phyloP scores from a whole-genome alignment of 2,329 filamentous ascomycete genomes.

The Cladosporium sp. region DNA sequence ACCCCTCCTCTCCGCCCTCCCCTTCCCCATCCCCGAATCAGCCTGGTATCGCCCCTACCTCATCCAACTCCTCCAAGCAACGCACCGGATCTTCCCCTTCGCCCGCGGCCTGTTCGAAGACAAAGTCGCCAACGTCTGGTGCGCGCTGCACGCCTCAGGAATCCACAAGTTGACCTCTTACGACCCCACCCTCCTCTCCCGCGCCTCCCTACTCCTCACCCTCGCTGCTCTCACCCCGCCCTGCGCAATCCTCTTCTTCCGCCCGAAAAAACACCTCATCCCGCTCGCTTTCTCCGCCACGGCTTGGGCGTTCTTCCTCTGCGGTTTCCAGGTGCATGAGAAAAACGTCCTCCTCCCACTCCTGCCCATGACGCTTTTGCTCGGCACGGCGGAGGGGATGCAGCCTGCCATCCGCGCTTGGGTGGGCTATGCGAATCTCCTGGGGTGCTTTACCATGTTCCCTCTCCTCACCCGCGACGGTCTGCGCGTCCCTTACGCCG shows the following conservation, averaged over 20 bases:
- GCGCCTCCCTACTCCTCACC: conserved; percentile 69
- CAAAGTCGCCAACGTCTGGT: conserved; percentile 99
- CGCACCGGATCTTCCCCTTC: conserved; percentile 95
- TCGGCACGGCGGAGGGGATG: conserved; percentile 73
- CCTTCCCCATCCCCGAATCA: conserved; percentile 52
- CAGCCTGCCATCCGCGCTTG: conserved; percentile 73
- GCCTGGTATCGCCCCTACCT: conserved; percentile 69
- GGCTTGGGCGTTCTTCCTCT: conserved; percentile 96
- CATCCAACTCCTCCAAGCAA: conserved; percentile 73
- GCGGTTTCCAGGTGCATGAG: conserved; percentile 97
- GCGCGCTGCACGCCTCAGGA: conserved; percentile 68
- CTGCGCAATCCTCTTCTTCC: conserved; percentile 72
- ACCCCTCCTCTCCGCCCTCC: conserved; percentile 61
- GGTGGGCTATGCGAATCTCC: conserved; percentile 92
- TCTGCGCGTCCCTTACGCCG: conserved; percentile 75
- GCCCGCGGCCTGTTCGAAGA: conserved; percentile 95
- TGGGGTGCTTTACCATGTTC: conserved; percentile 90
- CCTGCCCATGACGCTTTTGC: conserved; percentile 84
- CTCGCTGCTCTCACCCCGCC: conserved; percentile 71
- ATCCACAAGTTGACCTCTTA: conserved; percentile 80
- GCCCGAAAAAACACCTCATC: conserved; percentile 70
- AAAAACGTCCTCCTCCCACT: conserved; percentile 92
- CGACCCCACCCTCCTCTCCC: conserved; percentile 66
- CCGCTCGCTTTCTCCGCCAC: conserved; percentile 77
- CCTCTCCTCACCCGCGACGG: conserved; percentile 83